A percentile compares a stretch with the other conserved stretches of the same genome.
Evolutionary conservation across 2,329 filamentous ascomycete genomes (phyloP).

Genomic region (Aspergillus tanneri): DNA sequence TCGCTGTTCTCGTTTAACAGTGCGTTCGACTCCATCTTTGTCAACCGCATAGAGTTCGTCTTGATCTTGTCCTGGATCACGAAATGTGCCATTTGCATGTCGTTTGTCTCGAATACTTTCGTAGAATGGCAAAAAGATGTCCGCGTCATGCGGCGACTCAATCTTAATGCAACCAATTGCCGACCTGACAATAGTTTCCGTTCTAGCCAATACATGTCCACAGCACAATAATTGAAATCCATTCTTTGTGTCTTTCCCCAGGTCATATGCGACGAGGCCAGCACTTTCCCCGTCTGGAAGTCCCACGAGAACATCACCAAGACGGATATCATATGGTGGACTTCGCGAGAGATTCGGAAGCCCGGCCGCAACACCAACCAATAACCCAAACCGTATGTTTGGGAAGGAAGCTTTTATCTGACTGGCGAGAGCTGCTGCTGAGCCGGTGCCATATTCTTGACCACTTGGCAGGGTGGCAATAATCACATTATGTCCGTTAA

Average conservation of each 20-base stretch:
- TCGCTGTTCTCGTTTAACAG: background rate
- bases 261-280: slow-evolving; percentile 33
- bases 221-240: slow-evolving; percentile 27
- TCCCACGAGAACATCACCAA: slow-evolving; percentile 42
- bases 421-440: slow-evolving; percentile 35
- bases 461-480: slow-evolving; percentile 37
- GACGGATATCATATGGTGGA: slow-evolving; percentile 37
- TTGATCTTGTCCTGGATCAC: slow-evolving; percentile 3
- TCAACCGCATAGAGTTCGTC: slow-evolving; percentile 1
- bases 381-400: slow-evolving; percentile 39
- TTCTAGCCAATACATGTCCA: slow-evolving; percentile 28
- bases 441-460: slow-evolving; percentile 37
- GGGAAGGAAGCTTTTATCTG: slow-evolving; percentile 38
- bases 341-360: slow-evolving; percentile 27
- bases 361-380: slow-evolving; percentile 41
- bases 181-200: slow-evolving; percentile 33
- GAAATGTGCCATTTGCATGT: too few relatives aligned
- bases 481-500: slow-evolving; percentile 39
- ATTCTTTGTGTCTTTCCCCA: slow-evolving; percentile 35
- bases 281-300: slow-evolving; percentile 24
- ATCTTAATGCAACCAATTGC: slow-evolving; percentile 16
- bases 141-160: background rate
- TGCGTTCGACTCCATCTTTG: slow-evolving; percentile 1
- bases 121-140: background rate
- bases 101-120: too few relatives aligned